These are phyloP conservation scores for Mariannaea sp. DNA, from an alignment of 2,329 filamentous ascomycete species.

Conservation along the genomic window DNA sequence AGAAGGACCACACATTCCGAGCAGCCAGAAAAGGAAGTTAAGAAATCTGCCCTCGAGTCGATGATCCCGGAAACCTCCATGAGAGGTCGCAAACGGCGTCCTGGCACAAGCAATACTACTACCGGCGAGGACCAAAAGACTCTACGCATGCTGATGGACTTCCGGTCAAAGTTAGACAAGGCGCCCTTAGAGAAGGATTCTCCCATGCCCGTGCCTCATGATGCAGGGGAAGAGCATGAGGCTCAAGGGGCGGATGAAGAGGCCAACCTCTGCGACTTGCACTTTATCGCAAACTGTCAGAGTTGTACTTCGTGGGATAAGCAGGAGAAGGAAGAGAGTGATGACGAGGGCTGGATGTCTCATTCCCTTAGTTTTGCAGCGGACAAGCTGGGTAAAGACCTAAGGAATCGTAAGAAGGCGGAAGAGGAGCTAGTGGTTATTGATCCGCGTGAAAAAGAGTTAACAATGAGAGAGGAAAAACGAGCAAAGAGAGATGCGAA, in stretches of 20 bases:
- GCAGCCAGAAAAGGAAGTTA: slow-evolving; percentile 58
- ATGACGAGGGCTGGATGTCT: slow-evolving; percentile 79
- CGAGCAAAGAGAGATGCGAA: slow-evolving; percentile 61
- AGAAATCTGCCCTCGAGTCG: slow-evolving; percentile 70
- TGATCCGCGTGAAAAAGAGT: slow-evolving; percentile 83
- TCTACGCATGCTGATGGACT: slow-evolving; percentile 75
- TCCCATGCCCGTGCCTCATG: slow-evolving; percentile 15
- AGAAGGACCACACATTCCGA: slow-evolving; percentile 62
- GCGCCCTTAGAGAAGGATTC: slow-evolving; percentile 48
- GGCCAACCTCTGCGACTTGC: slow-evolving; percentile 81
- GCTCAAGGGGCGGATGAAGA: slow-evolving; percentile 61
- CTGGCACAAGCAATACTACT: slow-evolving; percentile 57
- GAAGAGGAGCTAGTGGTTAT: slow-evolving; percentile 92
- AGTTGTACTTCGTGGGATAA: slow-evolving; percentile 87
- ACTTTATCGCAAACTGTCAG: slow-evolving; percentile 95
- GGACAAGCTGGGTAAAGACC: slow-evolving; percentile 87
- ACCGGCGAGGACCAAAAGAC: slow-evolving; percentile 65
- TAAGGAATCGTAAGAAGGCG: slow-evolving; percentile 88
- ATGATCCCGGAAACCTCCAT: slow-evolving; percentile 76
- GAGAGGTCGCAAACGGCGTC: slow-evolving; percentile 70
- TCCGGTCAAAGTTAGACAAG: slow-evolving; percentile 75
- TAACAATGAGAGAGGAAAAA: slow-evolving; percentile 70
- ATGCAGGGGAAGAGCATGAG: slow-evolving; percentile 34
- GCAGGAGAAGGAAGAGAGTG: slow-evolving; percentile 61
- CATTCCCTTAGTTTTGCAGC: slow-evolving; percentile 86